Evolutionary conservation across 768 basidiomycete species (phyloP).

Genomic region (Exsudoporus frostii): DNA sequence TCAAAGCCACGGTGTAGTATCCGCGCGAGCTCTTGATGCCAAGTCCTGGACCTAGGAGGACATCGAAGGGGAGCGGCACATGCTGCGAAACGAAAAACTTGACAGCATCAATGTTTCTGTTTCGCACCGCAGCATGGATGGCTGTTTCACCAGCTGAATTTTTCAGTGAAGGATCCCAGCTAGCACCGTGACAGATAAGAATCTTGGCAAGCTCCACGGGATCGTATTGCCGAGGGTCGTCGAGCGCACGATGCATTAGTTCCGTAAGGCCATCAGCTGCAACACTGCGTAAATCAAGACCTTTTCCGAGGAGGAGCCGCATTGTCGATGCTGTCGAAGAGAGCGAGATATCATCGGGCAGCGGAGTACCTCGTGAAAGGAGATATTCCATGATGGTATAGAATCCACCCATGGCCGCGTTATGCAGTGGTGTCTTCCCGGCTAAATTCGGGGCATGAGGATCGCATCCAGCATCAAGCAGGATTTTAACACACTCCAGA

Average conservation of each 20-base stretch:
- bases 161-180: no score
- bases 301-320: neutral
- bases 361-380: neutral
- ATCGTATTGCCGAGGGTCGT: no score
- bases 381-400: neutral
- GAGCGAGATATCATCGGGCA: neutral
- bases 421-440: neutral
- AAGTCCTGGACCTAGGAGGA: no score
- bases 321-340: neutral
- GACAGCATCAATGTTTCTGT: no score
- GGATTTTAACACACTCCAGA: neutral
- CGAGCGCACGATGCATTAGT: neutral
- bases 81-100: no score
- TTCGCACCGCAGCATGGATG: no score
- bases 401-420: neutral
- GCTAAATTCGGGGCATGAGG: neutral
- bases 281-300: neutral
- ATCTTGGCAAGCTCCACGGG: no score
- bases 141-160: no score
- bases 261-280: neutral
- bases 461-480: constrained; percentile 1
- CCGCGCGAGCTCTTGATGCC: no score
- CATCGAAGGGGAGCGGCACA: no score
- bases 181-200: no score
- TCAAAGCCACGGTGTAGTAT: no score